phyloP scores from a whole-genome alignment of 2,329 filamentous ascomycete genomes.

The Ascocoryne sarcoides region DNA sequence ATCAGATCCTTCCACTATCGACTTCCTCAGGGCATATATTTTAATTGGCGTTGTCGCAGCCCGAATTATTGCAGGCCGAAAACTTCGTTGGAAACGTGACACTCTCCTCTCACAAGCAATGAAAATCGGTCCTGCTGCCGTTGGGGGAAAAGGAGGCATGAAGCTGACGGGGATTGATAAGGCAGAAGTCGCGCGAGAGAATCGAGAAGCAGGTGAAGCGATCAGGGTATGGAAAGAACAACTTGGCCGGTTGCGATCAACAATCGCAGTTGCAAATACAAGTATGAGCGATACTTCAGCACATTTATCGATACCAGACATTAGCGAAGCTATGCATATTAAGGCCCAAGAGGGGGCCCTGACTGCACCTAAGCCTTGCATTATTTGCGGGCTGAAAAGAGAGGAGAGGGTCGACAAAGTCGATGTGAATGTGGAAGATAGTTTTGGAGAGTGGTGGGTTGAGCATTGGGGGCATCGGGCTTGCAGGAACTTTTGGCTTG shows the following conservation, averaged over 20 bases:
- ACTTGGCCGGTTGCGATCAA: conserved; percentile 64
- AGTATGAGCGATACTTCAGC: conserved; percentile 21
- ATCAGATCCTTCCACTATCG: conserved; percentile 49
- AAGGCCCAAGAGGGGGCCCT: conserved; percentile 64
- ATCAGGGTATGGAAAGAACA: conserved; percentile 66
- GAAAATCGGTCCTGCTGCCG: conserved; percentile 68
- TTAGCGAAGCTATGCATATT: conserved; percentile 60
- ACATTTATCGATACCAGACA: conserved; percentile 52
- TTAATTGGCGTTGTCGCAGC: conserved; percentile 58
- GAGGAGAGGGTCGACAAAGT: conserved; percentile 74
- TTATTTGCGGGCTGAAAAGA: conserved; percentile 79
- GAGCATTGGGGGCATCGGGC: conserved; percentile 77
- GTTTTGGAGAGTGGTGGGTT: conserved; percentile 94
- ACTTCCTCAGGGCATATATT: conserved; percentile 58
- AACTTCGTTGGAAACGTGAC: conserved; percentile 85
- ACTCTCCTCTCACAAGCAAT: conserved; percentile 76
- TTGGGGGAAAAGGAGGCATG: conserved; percentile 76
- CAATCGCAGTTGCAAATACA: conserved; percentile 57
- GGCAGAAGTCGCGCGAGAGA: conserved; percentile 71
- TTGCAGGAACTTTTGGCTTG: conserved; percentile 79
- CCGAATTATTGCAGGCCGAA: conserved; percentile 77
- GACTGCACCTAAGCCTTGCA: conserved; percentile 65
- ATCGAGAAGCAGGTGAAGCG: conserved; percentile 74
- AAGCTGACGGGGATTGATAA: conserved; percentile 83
- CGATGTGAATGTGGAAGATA: conserved; percentile 67